These are phyloP conservation scores for Gossypioides kirkii DNA, from an alignment of 345 rosid species.

Conservation along the genomic window DNA sequence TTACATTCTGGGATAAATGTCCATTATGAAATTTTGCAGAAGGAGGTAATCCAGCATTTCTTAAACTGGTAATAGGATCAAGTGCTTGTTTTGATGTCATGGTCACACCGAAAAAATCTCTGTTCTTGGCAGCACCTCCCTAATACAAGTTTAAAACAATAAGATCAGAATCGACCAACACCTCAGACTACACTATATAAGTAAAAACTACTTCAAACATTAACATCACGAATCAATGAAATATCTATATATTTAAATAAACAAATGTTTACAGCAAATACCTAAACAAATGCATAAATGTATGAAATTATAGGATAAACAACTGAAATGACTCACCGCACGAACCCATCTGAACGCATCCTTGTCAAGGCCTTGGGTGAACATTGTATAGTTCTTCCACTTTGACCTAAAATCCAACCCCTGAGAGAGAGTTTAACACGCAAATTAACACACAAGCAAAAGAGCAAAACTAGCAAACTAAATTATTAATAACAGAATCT, in stretches of 20 bases:
- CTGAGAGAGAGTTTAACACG: constrained; percentile 1
- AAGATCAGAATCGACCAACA: constrained; percentile 7
- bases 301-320: neutral
- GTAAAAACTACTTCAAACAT: neutral
- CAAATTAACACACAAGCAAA: neutral
- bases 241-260: neutral
- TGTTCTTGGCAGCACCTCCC: constrained; percentile 26
- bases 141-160: constrained; percentile 14
- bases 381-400: constrained; percentile 31
- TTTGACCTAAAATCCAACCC: constrained; percentile 18
- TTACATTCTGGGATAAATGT: constrained; percentile 36
- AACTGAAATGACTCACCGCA: constrained; percentile 27
- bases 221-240: neutral
- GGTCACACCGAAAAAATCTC: constrained; percentile 25
- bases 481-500: neutral
- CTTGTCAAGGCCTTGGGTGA: constrained; percentile 38
- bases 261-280: neutral
- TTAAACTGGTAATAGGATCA: constrained; percentile 28
- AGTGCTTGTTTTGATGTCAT: constrained; percentile 24
- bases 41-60: constrained; percentile 35
- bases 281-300: neutral
- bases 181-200: neutral
- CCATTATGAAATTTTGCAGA: constrained; percentile 31
- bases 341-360: constrained; percentile 40
- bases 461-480: neutral